These are phyloP conservation scores for Ophiostoma australiae DNA, from an alignment of 2,329 filamentous ascomycete species.

Conservation along the genomic window DNA sequence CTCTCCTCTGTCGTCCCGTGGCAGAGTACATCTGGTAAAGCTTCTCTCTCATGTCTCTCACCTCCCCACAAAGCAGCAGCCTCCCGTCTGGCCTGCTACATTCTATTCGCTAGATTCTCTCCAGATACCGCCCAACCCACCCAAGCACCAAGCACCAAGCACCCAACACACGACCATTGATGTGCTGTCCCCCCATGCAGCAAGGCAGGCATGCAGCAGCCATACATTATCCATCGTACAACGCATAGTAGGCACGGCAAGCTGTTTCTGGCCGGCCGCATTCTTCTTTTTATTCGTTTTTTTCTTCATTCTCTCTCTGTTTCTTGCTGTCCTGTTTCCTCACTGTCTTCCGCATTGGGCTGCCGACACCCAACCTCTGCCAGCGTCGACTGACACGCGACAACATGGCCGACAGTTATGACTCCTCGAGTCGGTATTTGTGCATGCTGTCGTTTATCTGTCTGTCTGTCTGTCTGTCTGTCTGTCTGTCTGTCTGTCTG, in stretches of 20 bases:
- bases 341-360: neutral
- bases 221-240: neutral
- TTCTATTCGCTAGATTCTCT: neutral
- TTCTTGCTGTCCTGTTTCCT: neutral
- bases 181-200: slow-evolving; percentile 12
- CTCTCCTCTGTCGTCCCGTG: neutral
- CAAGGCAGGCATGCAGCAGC: neutral
- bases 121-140: neutral
- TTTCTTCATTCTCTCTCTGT: neutral
- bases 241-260: neutral
- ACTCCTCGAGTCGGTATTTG: neutral
- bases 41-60: too few species aligned
- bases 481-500: too few species aligned
- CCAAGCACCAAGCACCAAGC: neutral
- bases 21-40: too few species aligned
- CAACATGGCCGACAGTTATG: neutral
- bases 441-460: too few species aligned
- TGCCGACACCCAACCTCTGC: neutral
- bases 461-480: too few species aligned
- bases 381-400: neutral
- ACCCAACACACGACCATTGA: slow-evolving; percentile 11
- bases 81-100: neutral
- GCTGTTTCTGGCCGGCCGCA: neutral
- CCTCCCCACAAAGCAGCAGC: neutral
- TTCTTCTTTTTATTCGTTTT: neutral